Evolutionary conservation across 805 yeast genomes (phyloP).

Genomic region (Osmozyma mogii): DNA sequence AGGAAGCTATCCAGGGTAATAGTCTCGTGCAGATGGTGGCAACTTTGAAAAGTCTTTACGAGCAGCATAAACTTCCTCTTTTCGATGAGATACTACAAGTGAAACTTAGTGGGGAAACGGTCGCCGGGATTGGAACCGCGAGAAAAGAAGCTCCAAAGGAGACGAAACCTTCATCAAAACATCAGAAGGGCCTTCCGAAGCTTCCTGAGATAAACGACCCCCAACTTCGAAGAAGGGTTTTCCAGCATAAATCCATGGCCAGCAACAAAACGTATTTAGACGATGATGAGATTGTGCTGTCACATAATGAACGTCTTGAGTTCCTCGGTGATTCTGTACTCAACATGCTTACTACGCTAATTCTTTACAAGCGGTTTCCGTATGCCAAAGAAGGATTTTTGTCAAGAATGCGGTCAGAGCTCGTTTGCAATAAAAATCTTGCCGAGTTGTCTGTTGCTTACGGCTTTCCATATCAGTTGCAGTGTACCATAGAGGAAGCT

Average conservation of each 20-base stretch:
- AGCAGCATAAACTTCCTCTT: constrained; percentile 39
- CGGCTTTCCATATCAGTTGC: constrained; percentile 52
- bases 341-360: constrained; percentile 60
- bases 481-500: constrained; percentile 40
- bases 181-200: constrained; percentile 43
- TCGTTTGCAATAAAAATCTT: constrained; percentile 68
- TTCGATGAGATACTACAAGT: constrained; percentile 48
- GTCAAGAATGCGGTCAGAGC: constrained; percentile 57
- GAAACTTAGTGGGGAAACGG: constrained; percentile 17
- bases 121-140: background rate
- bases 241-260: constrained; percentile 70
- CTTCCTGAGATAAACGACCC: constrained; percentile 61
- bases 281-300: constrained; percentile 47
- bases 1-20: constrained; percentile 44
- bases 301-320: constrained; percentile 83
- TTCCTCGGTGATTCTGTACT: constrained; percentile 85
- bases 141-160: too few species aligned
- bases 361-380: constrained; percentile 62
- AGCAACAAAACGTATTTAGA: constrained; percentile 49
- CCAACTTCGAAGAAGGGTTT: constrained; percentile 58
- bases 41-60: constrained; percentile 46
- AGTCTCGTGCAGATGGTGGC: constrained; percentile 55
- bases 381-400: constrained; percentile 73
- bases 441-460: constrained; percentile 64
- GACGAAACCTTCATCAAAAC: too few species aligned